phyloP scores from a whole-genome alignment of 2,329 filamentous ascomycete species.

The Alternaria sp. region DNA sequence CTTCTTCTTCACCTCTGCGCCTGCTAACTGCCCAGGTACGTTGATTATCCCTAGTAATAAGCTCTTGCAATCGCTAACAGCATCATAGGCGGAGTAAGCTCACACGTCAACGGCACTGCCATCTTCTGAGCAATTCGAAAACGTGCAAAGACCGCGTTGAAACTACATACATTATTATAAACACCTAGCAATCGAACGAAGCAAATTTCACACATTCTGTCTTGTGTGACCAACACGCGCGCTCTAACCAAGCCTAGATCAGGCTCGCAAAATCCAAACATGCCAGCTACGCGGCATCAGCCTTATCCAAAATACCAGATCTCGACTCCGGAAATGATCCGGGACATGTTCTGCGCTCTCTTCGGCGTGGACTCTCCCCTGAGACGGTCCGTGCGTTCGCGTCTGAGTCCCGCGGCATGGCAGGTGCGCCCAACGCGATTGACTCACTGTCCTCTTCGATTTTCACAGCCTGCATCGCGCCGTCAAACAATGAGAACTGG shows the following conservation, averaged over 20 bases:
- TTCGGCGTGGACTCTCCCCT: not conserved
- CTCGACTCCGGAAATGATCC: not conserved
- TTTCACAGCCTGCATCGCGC: not conserved
- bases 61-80: conserved; percentile 1
- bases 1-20: conserved; percentile 68
- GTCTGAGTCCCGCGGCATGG: not conserved
- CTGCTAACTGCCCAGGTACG: conserved; percentile 63
- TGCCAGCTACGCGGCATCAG: not conserved
- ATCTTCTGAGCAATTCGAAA: conserved; percentile 32
- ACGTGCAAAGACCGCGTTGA: fast-evolving
- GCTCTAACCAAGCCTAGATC: not conserved
- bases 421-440: not conserved
- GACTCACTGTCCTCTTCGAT: not conserved
- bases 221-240: not conserved
- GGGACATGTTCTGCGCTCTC: not conserved
- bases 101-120: conserved; percentile 54
- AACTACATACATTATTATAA: not conserved
- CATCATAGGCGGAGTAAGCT: conserved; percentile 49
- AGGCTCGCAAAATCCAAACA: not conserved
- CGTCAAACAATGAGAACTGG: not conserved
- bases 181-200: not conserved
- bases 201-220: not conserved
- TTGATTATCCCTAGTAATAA: not conserved
- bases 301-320: not conserved
- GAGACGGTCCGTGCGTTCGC: not conserved